phyloP scores from a whole-genome alignment of 352 stramenopile genomes.

The Phytophthora fragariae region DNA sequence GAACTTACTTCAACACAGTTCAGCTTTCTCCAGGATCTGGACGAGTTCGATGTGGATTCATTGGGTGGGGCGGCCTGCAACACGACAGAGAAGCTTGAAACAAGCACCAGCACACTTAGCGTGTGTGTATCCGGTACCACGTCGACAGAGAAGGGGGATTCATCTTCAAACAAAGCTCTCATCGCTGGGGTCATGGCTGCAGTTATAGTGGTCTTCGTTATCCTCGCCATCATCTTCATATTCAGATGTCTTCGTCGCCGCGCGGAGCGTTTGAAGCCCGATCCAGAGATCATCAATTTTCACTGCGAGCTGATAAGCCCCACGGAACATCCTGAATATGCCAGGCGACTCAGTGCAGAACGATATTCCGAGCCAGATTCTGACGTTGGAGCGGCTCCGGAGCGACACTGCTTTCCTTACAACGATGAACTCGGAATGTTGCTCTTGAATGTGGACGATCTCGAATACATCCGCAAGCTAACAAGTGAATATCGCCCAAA shows the following conservation, averaged over 20 bases:
- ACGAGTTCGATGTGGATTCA: slow-evolving; percentile 43
- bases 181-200: slow-evolving; percentile 35
- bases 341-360: slow-evolving; percentile 8
- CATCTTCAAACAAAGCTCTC: slow-evolving; percentile 28
- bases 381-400: background rate
- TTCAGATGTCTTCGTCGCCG: slow-evolving; percentile 30
- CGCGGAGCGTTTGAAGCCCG: slow-evolving; percentile 14
- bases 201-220: slow-evolving; percentile 26
- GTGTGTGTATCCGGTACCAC: slow-evolving; percentile 23
- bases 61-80: slow-evolving; percentile 37
- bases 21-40: slow-evolving; percentile 48
- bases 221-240: slow-evolving; percentile 29
- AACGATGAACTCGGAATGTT: slow-evolving; percentile 18
- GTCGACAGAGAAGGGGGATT: background rate
- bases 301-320: slow-evolving; percentile 21
- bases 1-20: slow-evolving; percentile 48
- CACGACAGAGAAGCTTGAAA: slow-evolving; percentile 25
- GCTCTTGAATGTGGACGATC: slow-evolving; percentile 46
- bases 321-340: slow-evolving; percentile 1
- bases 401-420: slow-evolving; percentile 11
- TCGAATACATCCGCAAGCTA: slow-evolving; percentile 52
- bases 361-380: slow-evolving; percentile 12
- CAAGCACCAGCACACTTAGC: slow-evolving; percentile 15
- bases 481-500: slow-evolving; percentile 17
- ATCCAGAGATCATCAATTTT: slow-evolving; percentile 18